Percentiles rank a stretch among this genome's conserved stretches.
Conservation (phyloP, 2,329 filamentous ascomycete genomes). For the Hypoxylon sp. region DNA sequence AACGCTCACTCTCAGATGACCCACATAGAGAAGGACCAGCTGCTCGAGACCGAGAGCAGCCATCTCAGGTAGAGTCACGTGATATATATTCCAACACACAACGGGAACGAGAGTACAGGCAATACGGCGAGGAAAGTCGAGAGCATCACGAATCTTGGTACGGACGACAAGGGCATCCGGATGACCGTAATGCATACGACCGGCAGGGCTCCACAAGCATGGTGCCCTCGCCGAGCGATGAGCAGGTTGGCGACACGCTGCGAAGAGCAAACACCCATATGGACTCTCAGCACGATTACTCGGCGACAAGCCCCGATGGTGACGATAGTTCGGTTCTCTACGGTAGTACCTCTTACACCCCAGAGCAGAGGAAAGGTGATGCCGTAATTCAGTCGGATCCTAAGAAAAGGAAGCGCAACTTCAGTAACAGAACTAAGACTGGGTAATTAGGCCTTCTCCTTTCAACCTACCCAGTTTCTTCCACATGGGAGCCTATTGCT, state of each 20-base stretch:
- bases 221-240: slow-evolving; percentile 64
- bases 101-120: slow-evolving; percentile 61
- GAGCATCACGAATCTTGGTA: slow-evolving; percentile 67
- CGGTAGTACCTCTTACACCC: slow-evolving; percentile 59
- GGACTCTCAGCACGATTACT: slow-evolving; percentile 64
- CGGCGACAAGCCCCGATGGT: slow-evolving; percentile 68
- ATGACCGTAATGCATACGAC: slow-evolving; percentile 64
- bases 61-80: slow-evolving; percentile 56
- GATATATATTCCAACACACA: slow-evolving; percentile 61
- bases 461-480: not conserved
- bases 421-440: slow-evolving; percentile 96
- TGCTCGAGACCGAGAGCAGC: slow-evolving; percentile 55
- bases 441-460: slow-evolving; percentile 40
- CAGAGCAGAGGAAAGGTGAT: slow-evolving; percentile 62
- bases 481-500: slow-evolving; percentile 33
- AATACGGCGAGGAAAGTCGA: slow-evolving; percentile 62
- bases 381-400: slow-evolving; percentile 70
- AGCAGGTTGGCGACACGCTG: slow-evolving; percentile 63
- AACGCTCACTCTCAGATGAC: slow-evolving; percentile 76
- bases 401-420: slow-evolving; percentile 83
- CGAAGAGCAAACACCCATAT: slow-evolving; percentile 62
- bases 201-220: slow-evolving; percentile 63
- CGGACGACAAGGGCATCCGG: slow-evolving; percentile 60
- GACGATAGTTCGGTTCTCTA: slow-evolving; percentile 65
- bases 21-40: slow-evolving; percentile 56